Evolutionary conservation across 768 basidiomycete species (phyloP).

Genomic region (Lactarius sp.): DNA sequence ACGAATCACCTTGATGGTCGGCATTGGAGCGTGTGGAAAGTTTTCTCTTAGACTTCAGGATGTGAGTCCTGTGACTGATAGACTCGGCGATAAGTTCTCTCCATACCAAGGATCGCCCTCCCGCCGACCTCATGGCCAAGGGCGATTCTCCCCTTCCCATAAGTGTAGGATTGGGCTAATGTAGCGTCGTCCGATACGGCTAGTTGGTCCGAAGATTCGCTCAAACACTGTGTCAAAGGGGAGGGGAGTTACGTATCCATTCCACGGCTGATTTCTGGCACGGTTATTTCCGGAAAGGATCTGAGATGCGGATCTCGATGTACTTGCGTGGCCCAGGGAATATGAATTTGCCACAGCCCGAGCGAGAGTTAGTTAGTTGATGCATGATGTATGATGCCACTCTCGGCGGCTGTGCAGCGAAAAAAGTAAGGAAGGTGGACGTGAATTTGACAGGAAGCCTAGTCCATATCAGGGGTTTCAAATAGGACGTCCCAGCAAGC

Average conservation of each 20-base stretch:
- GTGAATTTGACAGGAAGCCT: slow-evolving; percentile 18
- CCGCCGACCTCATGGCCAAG: not conserved
- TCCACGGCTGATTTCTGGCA: slow-evolving; percentile 15
- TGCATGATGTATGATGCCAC: slow-evolving; percentile 17
- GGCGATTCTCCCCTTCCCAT: slow-evolving; percentile 1
- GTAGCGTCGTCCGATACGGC: slow-evolving; percentile 2
- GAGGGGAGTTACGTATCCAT: slow-evolving; percentile 17
- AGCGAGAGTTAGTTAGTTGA: slow-evolving; percentile 7
- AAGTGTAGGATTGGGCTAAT: not conserved
- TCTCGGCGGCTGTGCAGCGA: slow-evolving; percentile 21
- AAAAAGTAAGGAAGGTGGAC: slow-evolving; percentile 13
- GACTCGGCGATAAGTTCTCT: slow-evolving; percentile 10
- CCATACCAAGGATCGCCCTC: slow-evolving; percentile 3
- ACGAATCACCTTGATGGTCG: slow-evolving; percentile 8
- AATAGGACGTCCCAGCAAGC: slow-evolving; percentile 7
- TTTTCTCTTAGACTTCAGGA: slow-evolving; percentile 2
- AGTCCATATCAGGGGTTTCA: slow-evolving; percentile 16
- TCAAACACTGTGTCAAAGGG: slow-evolving; percentile 15
- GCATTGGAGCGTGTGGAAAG: slow-evolving; percentile 4
- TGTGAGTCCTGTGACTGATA: slow-evolving; percentile 10
- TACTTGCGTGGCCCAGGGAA: slow-evolving; percentile 17
- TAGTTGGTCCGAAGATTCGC: slow-evolving; percentile 19
- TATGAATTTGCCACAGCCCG: slow-evolving; percentile 18
- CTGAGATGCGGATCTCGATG: slow-evolving; percentile 21
- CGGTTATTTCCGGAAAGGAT: slow-evolving; percentile 21